phyloP scores from a whole-genome alignment of 1,284 basidiomycete genomes.

The Mycena sp. region DNA sequence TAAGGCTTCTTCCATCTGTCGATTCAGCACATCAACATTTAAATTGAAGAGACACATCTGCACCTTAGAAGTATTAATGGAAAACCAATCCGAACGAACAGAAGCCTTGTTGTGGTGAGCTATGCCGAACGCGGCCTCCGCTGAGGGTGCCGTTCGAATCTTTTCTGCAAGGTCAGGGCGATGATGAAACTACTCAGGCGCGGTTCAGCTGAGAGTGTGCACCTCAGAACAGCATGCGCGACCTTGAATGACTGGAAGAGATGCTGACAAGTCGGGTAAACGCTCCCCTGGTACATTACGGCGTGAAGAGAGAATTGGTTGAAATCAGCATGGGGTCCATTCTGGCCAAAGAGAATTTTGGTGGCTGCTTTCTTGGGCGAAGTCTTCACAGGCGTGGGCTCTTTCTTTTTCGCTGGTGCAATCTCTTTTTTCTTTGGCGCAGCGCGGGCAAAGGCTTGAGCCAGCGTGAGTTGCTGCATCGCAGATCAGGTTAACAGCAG shows the following conservation, averaged over 20 bases:
- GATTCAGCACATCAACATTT: not conserved
- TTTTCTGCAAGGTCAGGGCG: constrained; percentile 22
- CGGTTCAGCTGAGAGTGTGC: not conserved
- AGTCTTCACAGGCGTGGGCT: not conserved
- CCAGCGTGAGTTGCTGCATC: constrained; percentile 28
- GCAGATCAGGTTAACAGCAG: too few species aligned
- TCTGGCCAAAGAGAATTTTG: constrained; percentile 27
- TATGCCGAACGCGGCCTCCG: constrained; percentile 13
- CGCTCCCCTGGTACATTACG: constrained; percentile 44
- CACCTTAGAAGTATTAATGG: constrained; percentile 27
- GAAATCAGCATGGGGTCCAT: constrained; percentile 43
- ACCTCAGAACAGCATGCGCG: not conserved
- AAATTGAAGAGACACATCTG: not conserved
- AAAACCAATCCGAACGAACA: constrained; percentile 26
- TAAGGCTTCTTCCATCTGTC: constrained; percentile 35
- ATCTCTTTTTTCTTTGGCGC: constrained; percentile 4
- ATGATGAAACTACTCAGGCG: constrained; percentile 20
- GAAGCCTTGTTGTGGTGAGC: constrained; percentile 16
- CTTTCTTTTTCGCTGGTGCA: too few species aligned
- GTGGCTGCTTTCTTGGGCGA: not conserved
- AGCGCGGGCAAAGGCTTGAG: constrained; percentile 21
- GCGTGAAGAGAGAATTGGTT: constrained; percentile 52
- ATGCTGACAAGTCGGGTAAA: constrained; percentile 52
- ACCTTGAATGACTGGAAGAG: constrained; percentile 53
- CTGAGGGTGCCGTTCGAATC: constrained; percentile 16